phyloP scores from a whole-genome alignment of 108 stramenopile species.

The Cylindrotheca fusiformis region DNA sequence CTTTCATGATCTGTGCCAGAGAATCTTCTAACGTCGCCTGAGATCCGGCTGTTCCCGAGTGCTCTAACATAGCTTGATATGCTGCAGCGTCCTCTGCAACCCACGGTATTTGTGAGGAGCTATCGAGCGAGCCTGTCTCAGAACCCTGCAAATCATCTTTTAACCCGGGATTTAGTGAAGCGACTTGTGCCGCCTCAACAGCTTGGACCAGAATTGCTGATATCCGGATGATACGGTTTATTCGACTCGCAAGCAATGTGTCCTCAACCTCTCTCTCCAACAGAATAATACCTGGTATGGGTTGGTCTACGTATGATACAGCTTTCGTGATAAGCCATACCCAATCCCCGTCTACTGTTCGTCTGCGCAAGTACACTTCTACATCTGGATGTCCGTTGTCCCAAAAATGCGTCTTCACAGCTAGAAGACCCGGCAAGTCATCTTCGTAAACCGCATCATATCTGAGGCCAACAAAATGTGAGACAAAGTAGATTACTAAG shows the following conservation, averaged over 20 bases:
- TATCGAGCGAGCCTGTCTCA: constrained; percentile 10
- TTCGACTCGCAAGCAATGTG: constrained; percentile 21
- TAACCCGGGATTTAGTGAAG: constrained; percentile 3
- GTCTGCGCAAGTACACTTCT: constrained; percentile 64
- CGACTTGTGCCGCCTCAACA: constrained; percentile 53
- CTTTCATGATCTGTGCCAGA: constrained; percentile 37
- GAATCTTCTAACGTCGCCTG: constrained; percentile 33
- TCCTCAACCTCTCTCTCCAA: constrained; percentile 46
- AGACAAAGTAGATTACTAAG: background rate
- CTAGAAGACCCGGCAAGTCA: constrained; percentile 70
- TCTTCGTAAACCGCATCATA: constrained; percentile 77
- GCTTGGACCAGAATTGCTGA: constrained; percentile 66
- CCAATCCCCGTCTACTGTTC: constrained; percentile 66
- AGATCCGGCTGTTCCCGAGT: constrained; percentile 21
- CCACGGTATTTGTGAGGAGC: constrained; percentile 22
- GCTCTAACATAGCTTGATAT: constrained; percentile 53
- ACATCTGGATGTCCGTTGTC: constrained; percentile 75
- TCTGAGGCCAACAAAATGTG: constrained; percentile 15
- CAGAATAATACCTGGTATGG: constrained; percentile 69
- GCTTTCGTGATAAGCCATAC: constrained; percentile 73
- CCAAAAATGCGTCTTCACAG: constrained; percentile 83
- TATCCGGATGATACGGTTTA: constrained; percentile 66
- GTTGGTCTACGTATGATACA: constrained; percentile 59
- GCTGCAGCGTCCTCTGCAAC: constrained; percentile 45
- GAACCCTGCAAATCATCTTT: constrained; percentile 4